phyloP scores from a whole-genome alignment of 2,329 filamentous ascomycete species.

The Metarhizium anisopliae region DNA sequence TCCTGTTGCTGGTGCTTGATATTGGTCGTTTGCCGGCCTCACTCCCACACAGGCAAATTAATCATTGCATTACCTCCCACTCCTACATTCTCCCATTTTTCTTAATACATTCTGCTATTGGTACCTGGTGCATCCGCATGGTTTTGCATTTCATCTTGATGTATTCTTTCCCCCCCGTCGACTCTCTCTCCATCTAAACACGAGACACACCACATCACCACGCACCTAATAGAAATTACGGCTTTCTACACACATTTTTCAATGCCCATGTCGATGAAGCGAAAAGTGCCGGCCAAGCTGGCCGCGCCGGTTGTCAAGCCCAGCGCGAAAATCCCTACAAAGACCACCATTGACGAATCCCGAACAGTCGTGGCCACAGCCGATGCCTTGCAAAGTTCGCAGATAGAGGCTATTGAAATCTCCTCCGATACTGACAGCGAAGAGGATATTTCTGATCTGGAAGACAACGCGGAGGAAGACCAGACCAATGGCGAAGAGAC shows the following conservation, averaged over 20 bases:
- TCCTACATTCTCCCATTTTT: background rate
- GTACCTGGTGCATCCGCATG: background rate
- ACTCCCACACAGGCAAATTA: background rate
- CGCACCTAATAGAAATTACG: background rate
- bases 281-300: conserved; percentile 50
- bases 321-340: conserved; percentile 41
- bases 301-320: conserved; percentile 45
- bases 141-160: background rate
- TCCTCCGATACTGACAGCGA: conserved; percentile 46
- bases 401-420: conserved; percentile 43
- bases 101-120: background rate
- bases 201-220: background rate
- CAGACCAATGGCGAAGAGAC: conserved; percentile 10
- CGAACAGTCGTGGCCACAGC: conserved; percentile 42
- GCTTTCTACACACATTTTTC: background rate
- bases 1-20: conserved; percentile 10
- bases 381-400: conserved; percentile 27
- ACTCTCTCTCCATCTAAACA: background rate
- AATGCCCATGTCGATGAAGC: conserved; percentile 48
- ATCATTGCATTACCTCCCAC: background rate
- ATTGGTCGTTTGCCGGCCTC: background rate
- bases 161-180: background rate
- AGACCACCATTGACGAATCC: conserved; percentile 48
- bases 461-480: conserved; percentile 20
- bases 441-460: conserved; percentile 26